These are phyloP conservation scores for Pichiaceae sp. DNA, from an alignment of 1,139 yeast species.

Conservation along the genomic window DNA sequence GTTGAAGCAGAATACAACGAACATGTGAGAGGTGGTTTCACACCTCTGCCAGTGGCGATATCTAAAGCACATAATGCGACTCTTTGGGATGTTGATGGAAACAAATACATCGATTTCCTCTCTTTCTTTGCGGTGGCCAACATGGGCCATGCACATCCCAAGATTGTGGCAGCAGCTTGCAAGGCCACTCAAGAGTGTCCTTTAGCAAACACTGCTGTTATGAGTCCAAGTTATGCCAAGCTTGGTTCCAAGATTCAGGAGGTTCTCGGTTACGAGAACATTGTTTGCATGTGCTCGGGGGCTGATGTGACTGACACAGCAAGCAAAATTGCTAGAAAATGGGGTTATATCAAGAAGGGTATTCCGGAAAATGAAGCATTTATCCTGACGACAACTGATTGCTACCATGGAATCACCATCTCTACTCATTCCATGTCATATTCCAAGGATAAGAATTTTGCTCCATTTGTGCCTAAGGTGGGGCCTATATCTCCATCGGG, in stretches of 20 bases:
- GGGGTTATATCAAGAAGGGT: constrained; percentile 17
- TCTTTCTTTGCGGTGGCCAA: constrained; percentile 21
- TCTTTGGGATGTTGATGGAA: constrained; percentile 20
- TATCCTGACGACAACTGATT: constrained; percentile 15
- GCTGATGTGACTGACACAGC: constrained; percentile 22
- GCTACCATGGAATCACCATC: constrained; percentile 21
- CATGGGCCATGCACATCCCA: constrained; percentile 22
- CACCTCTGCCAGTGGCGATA: constrained; percentile 16
- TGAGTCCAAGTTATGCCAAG: constrained; percentile 13
- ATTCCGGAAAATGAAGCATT: constrained; percentile 13
- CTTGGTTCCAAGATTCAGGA: constrained; percentile 12
- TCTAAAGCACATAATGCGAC: constrained; percentile 15
- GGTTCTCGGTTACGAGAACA: constrained; percentile 15
- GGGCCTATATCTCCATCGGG: constrained; percentile 15
- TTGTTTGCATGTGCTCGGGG: constrained; percentile 17
- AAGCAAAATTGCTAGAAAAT: constrained; percentile 19
- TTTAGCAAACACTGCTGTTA: constrained; percentile 15
- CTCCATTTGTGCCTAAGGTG: constrained; percentile 16
- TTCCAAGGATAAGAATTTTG: constrained; percentile 8
- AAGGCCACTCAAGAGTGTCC: constrained; percentile 14
- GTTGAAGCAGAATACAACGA: constrained; percentile 9
- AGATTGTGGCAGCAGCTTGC: constrained; percentile 18
- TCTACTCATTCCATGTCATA: constrained; percentile 19
- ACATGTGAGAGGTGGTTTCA: constrained; percentile 14
- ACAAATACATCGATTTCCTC: constrained; percentile 19